Conservation (phyloP, 2,329 filamentous ascomycete genomes). For the Penicillium sclerotigenum region DNA sequence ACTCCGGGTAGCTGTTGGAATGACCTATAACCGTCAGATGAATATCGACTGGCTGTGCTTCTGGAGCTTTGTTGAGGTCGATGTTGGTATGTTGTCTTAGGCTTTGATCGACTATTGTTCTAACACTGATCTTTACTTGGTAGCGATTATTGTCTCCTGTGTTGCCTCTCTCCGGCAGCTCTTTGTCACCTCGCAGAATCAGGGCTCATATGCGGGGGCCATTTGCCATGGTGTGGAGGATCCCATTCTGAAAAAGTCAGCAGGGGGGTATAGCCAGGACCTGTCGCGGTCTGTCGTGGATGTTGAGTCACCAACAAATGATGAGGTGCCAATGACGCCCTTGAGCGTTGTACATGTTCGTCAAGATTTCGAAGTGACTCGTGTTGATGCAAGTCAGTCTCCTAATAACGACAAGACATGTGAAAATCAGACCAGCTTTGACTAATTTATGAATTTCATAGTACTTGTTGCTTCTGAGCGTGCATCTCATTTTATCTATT, state of each 20-base stretch:
- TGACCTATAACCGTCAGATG: constrained; percentile 7
- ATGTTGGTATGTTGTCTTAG: constrained; percentile 5
- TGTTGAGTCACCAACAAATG: not conserved
- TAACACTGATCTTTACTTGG: not conserved
- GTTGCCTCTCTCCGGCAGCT: constrained; percentile 17
- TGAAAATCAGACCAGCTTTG: not conserved
- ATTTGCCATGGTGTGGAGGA: not conserved
- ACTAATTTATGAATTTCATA: not conserved
- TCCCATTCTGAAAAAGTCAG: not conserved
- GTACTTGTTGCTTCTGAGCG: no score
- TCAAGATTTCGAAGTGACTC: constrained; percentile 6
- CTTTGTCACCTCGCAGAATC: constrained; percentile 12
- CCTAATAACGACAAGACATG: not conserved
- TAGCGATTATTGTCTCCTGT: constrained; percentile 17
- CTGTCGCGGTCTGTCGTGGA: not conserved
- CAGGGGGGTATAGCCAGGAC: not conserved
- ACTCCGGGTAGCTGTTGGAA: constrained; percentile 14
- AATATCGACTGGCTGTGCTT: constrained; percentile 20
- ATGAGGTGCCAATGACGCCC: not conserved
- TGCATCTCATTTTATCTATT: no score
- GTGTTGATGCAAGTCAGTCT: not conserved
- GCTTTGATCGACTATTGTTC: rapidly evolving
- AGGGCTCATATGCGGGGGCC: not conserved
- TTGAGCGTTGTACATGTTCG: constrained; percentile 8
- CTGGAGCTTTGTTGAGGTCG: constrained; percentile 20